Evolutionary conservation across 2,329 filamentous ascomycete species (phyloP).

Genomic region (Harringtonia aguacate): DNA sequence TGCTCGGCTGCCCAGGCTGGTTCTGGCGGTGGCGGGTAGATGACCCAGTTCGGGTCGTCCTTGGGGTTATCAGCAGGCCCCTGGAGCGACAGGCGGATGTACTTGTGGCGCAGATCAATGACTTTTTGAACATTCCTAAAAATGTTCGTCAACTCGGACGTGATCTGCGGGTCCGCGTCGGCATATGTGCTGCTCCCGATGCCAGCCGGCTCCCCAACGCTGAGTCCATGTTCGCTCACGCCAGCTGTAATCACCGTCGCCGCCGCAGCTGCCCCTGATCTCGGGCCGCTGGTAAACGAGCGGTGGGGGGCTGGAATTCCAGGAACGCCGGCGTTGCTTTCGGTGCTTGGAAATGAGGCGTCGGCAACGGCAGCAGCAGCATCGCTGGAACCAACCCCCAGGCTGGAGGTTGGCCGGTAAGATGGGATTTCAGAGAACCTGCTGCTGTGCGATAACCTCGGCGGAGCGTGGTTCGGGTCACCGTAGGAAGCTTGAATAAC

Average conservation of each 20-base stretch:
- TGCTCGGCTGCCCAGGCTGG: slow-evolving; percentile 69
- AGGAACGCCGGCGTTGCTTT: background rate
- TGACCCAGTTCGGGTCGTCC: slow-evolving; percentile 70
- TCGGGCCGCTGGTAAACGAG: background rate
- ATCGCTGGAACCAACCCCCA: background rate
- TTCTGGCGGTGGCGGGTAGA: slow-evolving; percentile 86
- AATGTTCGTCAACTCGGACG: slow-evolving; percentile 72
- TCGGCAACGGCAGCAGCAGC: background rate
- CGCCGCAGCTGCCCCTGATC: slow-evolving; percentile 1
- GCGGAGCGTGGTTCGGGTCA: slow-evolving; percentile 3
- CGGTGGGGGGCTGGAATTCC: no score
- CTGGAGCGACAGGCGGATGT: slow-evolving; percentile 78
- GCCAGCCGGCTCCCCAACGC: slow-evolving; percentile 42
- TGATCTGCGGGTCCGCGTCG: slow-evolving; percentile 67
- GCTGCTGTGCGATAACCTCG: slow-evolving; percentile 8
- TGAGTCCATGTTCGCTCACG: slow-evolving; percentile 17
- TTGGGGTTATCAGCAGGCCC: slow-evolving; percentile 77
- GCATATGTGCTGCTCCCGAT: slow-evolving; percentile 56
- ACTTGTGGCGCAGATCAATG: slow-evolving; percentile 79
- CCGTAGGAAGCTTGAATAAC: slow-evolving; percentile 11
- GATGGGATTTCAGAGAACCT: background rate
- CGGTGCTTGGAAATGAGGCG: background rate
- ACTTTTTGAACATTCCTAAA: slow-evolving; percentile 86
- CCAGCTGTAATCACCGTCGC: slow-evolving; percentile 9
- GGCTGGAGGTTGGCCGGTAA: background rate